phyloP scores from a whole-genome alignment of 768 basidiomycete genomes.

The Baorangia bicolor region DNA sequence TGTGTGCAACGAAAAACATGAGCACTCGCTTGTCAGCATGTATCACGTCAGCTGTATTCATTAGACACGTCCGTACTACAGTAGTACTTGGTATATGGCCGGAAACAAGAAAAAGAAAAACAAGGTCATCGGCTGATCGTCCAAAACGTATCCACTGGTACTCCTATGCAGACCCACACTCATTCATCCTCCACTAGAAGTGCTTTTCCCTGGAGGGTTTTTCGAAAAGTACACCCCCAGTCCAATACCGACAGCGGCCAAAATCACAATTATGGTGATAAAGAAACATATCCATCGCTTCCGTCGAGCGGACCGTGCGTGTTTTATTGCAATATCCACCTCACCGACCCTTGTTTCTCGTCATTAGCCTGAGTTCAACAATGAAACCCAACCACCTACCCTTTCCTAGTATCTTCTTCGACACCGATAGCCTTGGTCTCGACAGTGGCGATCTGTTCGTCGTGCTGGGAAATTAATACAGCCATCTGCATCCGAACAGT shows the following conservation, averaged over 20 bases:
- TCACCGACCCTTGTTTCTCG: slow-evolving; percentile 49
- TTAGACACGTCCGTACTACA: neutral
- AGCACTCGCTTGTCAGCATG: neutral
- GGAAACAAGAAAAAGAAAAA: neutral
- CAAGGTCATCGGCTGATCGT: neutral
- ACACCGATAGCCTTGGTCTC: slow-evolving; percentile 63
- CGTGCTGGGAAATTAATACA: slow-evolving; percentile 74
- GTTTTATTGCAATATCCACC: slow-evolving; percentile 64
- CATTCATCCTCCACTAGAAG: neutral
- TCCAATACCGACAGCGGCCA: slow-evolving; percentile 41
- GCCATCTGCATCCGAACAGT: slow-evolving; percentile 56
- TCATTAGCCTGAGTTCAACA: neutral
- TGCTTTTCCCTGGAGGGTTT: neutral
- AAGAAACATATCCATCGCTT: slow-evolving; percentile 88
- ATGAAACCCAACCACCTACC: slow-evolving; percentile 43
- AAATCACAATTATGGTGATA: slow-evolving; percentile 55
- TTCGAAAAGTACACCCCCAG: slow-evolving; percentile 30
- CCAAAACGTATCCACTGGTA: neutral
- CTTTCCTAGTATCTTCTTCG: slow-evolving; percentile 66
- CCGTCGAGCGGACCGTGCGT: slow-evolving; percentile 68
- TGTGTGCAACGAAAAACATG: slow-evolving; percentile 6
- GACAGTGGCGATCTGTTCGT: slow-evolving; percentile 65
- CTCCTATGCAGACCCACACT: neutral
- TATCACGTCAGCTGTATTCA: slow-evolving; percentile 21
- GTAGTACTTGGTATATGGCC: neutral